Conservation (phyloP, 2,329 filamentous ascomycete genomes). For the Mycosphaerella sp. region DNA sequence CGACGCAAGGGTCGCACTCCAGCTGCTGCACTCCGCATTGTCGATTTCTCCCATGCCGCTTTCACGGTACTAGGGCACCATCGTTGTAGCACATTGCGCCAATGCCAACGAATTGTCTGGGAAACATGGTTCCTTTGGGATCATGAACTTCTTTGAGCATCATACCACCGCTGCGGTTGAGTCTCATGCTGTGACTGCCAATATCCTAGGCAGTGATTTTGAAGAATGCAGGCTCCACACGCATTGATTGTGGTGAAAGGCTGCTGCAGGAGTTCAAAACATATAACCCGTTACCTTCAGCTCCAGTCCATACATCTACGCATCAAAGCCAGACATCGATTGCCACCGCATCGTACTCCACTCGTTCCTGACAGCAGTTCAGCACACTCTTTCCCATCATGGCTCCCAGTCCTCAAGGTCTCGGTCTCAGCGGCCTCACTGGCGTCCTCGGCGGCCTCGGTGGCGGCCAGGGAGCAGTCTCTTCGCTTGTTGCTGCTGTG, state of each 20-base stretch:
- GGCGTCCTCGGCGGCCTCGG: background rate
- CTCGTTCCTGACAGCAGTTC: background rate
- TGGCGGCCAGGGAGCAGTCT: background rate
- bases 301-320: background rate
- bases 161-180: background rate
- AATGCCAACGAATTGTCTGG: background rate
- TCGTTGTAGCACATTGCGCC: background rate
- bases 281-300: background rate
- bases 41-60: background rate
- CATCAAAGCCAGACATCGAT: background rate
- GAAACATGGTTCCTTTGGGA: background rate
- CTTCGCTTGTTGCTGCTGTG: background rate
- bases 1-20: background rate
- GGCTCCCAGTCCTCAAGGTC: constrained; percentile 2
- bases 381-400: background rate
- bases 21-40: background rate
- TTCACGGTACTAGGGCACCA: background rate
- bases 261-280: background rate
- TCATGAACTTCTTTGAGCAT: background rate
- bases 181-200: background rate
- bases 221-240: background rate
- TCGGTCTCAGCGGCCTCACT: background rate
- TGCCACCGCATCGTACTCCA: background rate
- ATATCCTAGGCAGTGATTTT: background rate
- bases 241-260: background rate